phyloP scores from a whole-genome alignment of 805 yeast genomes.

The Ascoidea rubescens region DNA sequence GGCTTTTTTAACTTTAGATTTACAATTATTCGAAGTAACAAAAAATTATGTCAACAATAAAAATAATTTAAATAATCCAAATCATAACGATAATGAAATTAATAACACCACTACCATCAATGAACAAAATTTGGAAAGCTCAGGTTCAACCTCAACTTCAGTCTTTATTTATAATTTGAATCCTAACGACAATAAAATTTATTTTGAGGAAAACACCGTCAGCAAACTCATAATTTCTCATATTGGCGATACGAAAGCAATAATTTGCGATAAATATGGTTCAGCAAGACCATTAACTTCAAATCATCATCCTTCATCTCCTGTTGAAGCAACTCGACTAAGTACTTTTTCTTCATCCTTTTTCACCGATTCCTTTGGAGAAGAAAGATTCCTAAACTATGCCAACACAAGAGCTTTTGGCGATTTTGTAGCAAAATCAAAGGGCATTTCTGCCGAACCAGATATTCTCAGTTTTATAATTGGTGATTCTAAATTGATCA shows the following conservation, averaged over 20 bases:
- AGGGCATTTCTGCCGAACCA: slow-evolving; percentile 88
- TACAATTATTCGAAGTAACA: slow-evolving; percentile 29
- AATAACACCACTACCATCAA: not conserved
- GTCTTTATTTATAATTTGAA: slow-evolving; percentile 36
- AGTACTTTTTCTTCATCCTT: slow-evolving; percentile 48
- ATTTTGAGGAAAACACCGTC: slow-evolving; percentile 47
- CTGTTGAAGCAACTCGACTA: slow-evolving; percentile 61
- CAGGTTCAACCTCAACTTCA: slow-evolving; percentile 69
- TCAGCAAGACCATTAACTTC: slow-evolving; percentile 65
- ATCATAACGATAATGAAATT: not conserved
- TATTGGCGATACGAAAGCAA: slow-evolving; percentile 83
- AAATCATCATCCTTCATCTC: slow-evolving; percentile 79
- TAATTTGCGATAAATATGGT: slow-evolving; percentile 74
- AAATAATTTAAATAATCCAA: not conserved
- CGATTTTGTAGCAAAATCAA: slow-evolving; percentile 63
- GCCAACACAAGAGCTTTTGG: slow-evolving; percentile 96
- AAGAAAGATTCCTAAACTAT: slow-evolving; percentile 60
- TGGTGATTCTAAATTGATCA: slow-evolving; percentile 40
- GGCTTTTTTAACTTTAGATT: slow-evolving; percentile 54
- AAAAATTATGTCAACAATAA: slow-evolving; percentile 12
- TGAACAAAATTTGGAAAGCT: slow-evolving; percentile 19
- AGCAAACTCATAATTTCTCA: slow-evolving; percentile 71
- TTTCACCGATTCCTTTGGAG: slow-evolving; percentile 85
- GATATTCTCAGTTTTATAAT: slow-evolving; percentile 59
- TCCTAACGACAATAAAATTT: slow-evolving; percentile 17